Base-by-base conservation (phyloP, 306 rosid genomes). In the Gleditsia sinensis region DNA sequence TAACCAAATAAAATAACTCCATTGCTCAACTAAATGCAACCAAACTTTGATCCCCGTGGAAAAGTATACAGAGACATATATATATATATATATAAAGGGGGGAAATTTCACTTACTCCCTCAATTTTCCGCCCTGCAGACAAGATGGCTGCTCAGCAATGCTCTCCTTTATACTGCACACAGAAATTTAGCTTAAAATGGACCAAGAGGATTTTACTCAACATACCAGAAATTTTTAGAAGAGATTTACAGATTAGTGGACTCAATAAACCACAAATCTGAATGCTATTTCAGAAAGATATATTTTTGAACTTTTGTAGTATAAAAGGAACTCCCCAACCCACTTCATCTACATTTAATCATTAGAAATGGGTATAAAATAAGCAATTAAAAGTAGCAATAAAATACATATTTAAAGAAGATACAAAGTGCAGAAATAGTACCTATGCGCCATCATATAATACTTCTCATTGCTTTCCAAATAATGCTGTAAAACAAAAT, bases 401-500 rank as follows among this genome's bases (percentile, higher is more conserved):
- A 67, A 74, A 56, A 50, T 36, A 36, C 34, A 36, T 27, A 60
- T 45, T 56, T 39, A 53, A 37, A 6, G 36, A 81, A 57, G 30
- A 81, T 28, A 79, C 58, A 69, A n/a, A 74, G 76, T 53, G 55
- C 76, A 65, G 69, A 61, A 69, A 30, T 1, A 30, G 55, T 86
- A 95, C 99, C 98, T 92, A 86, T 95, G 99, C 62, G 99, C 99
- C 99, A 95, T 95, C 96, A 84, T 28, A 82, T 95, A 95, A 88
- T 95, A 92, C 85, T 95, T 95, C 85, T 95, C 99, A 74, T 95
- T 95, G 89, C 99, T 95, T 82, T 92, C 99, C 96, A 87, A 42
- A 79, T 95, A 95, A 86, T 95, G 99, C 99, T 95, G 98, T 59
- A 79, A 82, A 75, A 69, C 71, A 64, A 67, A 88, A 43, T 63